These are phyloP conservation scores for Boletus reticuloceps DNA, from an alignment of 768 basidiomycete genomes.

Conservation along the genomic window DNA sequence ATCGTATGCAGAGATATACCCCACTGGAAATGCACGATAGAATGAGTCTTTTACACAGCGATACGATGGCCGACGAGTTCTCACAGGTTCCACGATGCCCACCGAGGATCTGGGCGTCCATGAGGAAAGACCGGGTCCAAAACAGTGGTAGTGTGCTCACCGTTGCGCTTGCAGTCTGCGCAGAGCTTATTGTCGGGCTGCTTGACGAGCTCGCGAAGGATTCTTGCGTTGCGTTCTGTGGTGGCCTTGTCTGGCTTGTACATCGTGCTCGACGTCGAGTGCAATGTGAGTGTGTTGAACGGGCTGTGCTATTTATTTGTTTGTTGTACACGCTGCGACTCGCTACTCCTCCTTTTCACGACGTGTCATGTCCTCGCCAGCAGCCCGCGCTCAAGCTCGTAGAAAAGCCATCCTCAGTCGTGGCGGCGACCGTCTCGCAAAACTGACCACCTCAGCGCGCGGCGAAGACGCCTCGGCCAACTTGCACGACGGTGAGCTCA, in stretches of 20 bases:
- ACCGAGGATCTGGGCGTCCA: constrained; percentile 73
- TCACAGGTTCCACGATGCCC: constrained; percentile 97
- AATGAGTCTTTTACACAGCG: background rate
- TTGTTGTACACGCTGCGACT: background rate
- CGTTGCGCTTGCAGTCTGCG: constrained; percentile 96
- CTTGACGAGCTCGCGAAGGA: constrained; percentile 85
- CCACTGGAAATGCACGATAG: constrained; percentile 49
- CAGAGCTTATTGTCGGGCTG: constrained; percentile 90
- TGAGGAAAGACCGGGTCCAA: background rate
- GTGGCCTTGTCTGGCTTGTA: constrained; percentile 78
- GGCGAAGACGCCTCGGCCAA: constrained; percentile 64
- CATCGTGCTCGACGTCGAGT: constrained; percentile 26
- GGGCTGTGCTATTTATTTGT: too few relatives aligned
- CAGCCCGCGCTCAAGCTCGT: constrained; percentile 75
- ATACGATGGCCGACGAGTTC: constrained; percentile 18
- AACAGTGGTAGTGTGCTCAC: constrained; percentile 42
- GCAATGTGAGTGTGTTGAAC: too few relatives aligned
- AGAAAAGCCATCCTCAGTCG: constrained; percentile 72
- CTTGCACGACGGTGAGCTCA: constrained; percentile 43
- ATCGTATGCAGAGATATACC: constrained; percentile 93
- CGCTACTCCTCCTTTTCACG: constrained; percentile 5
- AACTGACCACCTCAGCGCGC: constrained; percentile 72
- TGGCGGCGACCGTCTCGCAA: constrained; percentile 72
- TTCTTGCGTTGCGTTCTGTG: constrained; percentile 73
- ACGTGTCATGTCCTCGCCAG: constrained; percentile 41